Base-by-base conservation (phyloP, 495 filamentous ascomycete genomes). In the Aspergillus carlsbadensis region DNA sequence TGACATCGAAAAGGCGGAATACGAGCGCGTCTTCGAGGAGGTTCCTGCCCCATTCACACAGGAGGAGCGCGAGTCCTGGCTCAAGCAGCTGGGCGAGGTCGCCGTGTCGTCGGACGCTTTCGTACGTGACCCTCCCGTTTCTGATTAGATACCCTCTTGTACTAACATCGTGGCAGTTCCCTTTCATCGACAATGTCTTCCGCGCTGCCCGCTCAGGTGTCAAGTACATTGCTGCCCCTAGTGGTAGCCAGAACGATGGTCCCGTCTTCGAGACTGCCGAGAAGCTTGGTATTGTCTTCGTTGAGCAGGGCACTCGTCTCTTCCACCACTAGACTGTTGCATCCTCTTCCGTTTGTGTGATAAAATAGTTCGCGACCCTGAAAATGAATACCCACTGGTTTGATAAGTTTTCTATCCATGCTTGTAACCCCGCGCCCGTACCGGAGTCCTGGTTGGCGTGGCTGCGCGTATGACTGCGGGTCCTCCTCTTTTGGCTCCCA, bases 151-250 rank as follows among this genome's bases (percentile, higher is more conserved):
- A 13, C 20, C 24, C n/a, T n/a, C n/a, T 47, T 15, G 26, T 47
- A 5, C 31, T 15, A 55, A 39, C 65, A 31, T 52, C 46, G 11
- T 42, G 15, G 21, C 42, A 92, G 89, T 97, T 98, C 85, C 94
- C 94, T 52, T 98, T 98, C 79, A 88, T 90, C 61, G 94, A 98
- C 81, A 98, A 98, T 64, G 87, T 98, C 57, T 96, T 93, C 82
- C 84, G 94, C 54, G 90, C 91, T 39, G 84, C 81, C 49, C 81
- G 90, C 58, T 96, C 90, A 18, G 94, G 94, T 20, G 93, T 83
- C 59, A 98, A 96, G 78, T 98, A 96, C 77, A 85, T 98, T 57
- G 92, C 95, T 41, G 92, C 92, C 49, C 94, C 94, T 15, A 87
- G 81, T 39, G 94, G 94, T 52, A 96, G 92, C 72, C 91, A 96